Conservation (phyloP, 495 filamentous ascomycete genomes). For the Podospora pseudocomata region DNA sequence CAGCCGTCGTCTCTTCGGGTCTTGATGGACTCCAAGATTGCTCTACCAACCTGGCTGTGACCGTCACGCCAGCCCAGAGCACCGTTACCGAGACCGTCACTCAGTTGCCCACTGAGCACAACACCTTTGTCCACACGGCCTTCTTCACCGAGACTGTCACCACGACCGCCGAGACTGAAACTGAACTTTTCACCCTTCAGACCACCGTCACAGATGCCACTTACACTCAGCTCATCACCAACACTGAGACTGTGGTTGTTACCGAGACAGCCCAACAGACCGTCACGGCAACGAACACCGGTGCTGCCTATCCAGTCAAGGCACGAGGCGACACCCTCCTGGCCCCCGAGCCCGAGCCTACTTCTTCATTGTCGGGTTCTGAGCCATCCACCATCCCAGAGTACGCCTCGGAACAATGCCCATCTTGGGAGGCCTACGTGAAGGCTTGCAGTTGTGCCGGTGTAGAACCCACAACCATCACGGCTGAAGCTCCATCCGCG, state of each 20-base stretch:
- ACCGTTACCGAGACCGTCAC: slow-evolving; percentile 15
- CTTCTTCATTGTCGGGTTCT: not conserved
- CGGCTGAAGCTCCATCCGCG: not conserved
- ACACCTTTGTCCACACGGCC: slow-evolving; percentile 9
- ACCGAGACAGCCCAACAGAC: slow-evolving; percentile 9
- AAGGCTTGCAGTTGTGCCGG: slow-evolving; percentile 20
- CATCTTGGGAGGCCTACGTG: slow-evolving; percentile 19
- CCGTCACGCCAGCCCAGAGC: slow-evolving; percentile 13
- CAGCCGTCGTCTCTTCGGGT: slow-evolving; percentile 1
- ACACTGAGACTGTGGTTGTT: slow-evolving; percentile 1
- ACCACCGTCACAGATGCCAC: not conserved
- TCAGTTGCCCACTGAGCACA: slow-evolving; percentile 10
- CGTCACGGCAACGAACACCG: not conserved
- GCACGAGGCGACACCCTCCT: slow-evolving; percentile 1
- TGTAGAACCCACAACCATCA: slow-evolving; percentile 12
- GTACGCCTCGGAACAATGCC: slow-evolving; percentile 18
- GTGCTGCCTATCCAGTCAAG: not conserved
- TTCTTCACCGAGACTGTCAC: slow-evolving; percentile 16
- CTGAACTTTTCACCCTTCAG: not conserved
- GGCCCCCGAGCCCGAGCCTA: not conserved
- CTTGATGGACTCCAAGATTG: slow-evolving; percentile 17
- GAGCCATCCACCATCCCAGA: slow-evolving; percentile 4
- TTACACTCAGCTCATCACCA: not conserved
- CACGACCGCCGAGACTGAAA: slow-evolving; percentile 10
- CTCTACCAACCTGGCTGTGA: slow-evolving; percentile 11